Conservation (phyloP, 2,329 filamentous ascomycete genomes). For the Talaromyces pinophilus region DNA sequence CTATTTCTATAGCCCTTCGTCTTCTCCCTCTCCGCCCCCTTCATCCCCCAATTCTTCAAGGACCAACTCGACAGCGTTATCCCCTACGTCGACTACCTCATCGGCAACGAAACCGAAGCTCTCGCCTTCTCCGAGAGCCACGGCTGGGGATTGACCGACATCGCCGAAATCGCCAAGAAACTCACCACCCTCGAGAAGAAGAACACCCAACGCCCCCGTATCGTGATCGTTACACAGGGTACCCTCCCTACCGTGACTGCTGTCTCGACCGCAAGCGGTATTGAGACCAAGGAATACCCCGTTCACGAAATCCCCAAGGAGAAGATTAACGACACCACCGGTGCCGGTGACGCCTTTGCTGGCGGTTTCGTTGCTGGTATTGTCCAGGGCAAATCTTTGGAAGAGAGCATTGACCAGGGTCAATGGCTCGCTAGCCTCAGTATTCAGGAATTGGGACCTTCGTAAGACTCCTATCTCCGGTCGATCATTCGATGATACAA, state of each 20-base stretch:
- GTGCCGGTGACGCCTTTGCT: conserved; percentile 94
- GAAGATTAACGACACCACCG: conserved; percentile 93
- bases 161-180: conserved; percentile 80
- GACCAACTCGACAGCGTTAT: conserved; percentile 82
- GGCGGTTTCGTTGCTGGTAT: conserved; percentile 90
- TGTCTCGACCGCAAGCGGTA: conserved; percentile 65
- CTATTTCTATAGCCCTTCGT: conserved; percentile 62
- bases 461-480: conserved; percentile 60
- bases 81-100: conserved; percentile 92
- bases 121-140: conserved; percentile 83
- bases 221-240: conserved; percentile 92
- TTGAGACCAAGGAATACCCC: conserved; percentile 71
- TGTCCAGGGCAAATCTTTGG: conserved; percentile 77
- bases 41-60: conserved; percentile 98
- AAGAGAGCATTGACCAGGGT: conserved; percentile 81
- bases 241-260: conserved; percentile 88
- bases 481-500: background rate
- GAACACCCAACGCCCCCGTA: conserved; percentile 79
- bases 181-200: conserved; percentile 89
- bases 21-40: conserved; percentile 89
- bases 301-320: conserved; percentile 76
- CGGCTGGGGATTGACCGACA: conserved; percentile 70
- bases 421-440: conserved; percentile 94
- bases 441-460: conserved; percentile 93
- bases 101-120: conserved; percentile 97